These are phyloP conservation scores for Ustilago vetiveriae DNA, from an alignment of 1,284 basidiomycete genomes.

Conservation along the genomic window DNA sequence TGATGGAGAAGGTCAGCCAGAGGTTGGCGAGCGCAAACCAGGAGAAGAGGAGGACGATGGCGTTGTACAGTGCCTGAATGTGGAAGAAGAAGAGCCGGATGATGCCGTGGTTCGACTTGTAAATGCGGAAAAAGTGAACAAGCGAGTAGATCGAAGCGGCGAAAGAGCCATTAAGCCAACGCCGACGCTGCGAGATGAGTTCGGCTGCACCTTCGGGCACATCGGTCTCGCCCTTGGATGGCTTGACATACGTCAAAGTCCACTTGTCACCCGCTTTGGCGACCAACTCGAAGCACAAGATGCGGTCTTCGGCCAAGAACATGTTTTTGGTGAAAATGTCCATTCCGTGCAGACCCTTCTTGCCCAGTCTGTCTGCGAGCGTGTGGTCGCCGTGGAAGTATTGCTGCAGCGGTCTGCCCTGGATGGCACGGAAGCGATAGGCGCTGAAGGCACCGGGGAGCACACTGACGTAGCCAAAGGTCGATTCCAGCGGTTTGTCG, in stretches of 20 bases:
- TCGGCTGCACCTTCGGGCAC: conserved; percentile 84
- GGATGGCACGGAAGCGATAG: conserved; percentile 89
- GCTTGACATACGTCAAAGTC: conserved; percentile 93
- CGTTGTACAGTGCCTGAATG: conserved; percentile 89
- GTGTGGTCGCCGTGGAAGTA: conserved; percentile 97
- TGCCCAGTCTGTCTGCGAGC: conserved; percentile 83
- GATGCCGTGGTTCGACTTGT: conserved; percentile 83
- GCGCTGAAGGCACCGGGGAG: conserved; percentile 96
- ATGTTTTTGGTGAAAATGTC: conserved; percentile 84
- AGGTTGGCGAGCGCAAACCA: conserved; percentile 93
- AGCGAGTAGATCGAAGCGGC: conserved; percentile 91
- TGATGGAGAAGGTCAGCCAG: conserved; percentile 95
- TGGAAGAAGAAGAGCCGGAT: conserved; percentile 92
- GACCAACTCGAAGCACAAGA: conserved; percentile 94
- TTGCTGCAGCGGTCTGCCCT: conserved; percentile 90
- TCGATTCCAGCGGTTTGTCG: conserved; percentile 91
- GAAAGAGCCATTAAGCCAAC: conserved; percentile 97
- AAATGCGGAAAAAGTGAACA: conserved; percentile 90
- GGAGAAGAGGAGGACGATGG: conserved; percentile 87
- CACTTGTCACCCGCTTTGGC: conserved; percentile 85
- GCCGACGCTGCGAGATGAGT: conserved; percentile 87
- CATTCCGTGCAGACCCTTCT: conserved; percentile 96
- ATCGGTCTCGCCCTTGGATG: conserved; percentile 93
- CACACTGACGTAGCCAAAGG: conserved; percentile 89
- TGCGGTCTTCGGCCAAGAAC: conserved; percentile 76